Evolutionary conservation across 306 rosid genomes (phyloP).

Genomic region (Dalbergia oliveri): DNA sequence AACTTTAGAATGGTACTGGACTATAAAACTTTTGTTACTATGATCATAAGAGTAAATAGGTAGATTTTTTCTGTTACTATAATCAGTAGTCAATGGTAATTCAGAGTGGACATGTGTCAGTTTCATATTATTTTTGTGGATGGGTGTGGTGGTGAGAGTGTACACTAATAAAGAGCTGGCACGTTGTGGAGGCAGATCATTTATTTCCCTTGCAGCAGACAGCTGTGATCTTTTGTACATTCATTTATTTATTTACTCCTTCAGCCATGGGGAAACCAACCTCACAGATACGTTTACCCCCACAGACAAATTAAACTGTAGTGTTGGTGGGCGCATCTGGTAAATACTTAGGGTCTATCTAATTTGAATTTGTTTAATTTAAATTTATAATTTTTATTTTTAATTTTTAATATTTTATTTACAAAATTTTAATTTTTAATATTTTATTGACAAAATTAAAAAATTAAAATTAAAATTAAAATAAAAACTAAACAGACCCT

Average conservation of each 20-base stretch:
- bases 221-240: slow-evolving; percentile 47
- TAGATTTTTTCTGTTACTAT: neutral
- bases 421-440: too few relatives aligned
- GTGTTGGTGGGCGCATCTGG: slow-evolving; percentile 38
- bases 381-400: too few relatives aligned
- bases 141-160: neutral
- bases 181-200: slow-evolving; percentile 45
- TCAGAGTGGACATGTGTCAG: slow-evolving; percentile 8
- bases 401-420: too few relatives aligned
- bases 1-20: neutral
- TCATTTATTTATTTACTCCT: neutral
- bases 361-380: too few relatives aligned
- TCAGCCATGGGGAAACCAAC: slow-evolving; percentile 2
- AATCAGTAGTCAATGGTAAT: neutral
- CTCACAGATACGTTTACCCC: slow-evolving; percentile 11
- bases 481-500: too few relatives aligned
- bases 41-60: neutral
- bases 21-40: too few relatives aligned
- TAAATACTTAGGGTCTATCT: too few relatives aligned
- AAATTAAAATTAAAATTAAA: too few relatives aligned
- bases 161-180: slow-evolving; percentile 33
- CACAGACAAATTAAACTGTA: slow-evolving; percentile 33
- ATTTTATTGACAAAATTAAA: too few relatives aligned
- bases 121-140: neutral
- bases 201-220: slow-evolving; percentile 36